Percentiles rank a stretch among this genome's conserved stretches.
Conservation (phyloP, 2,329 filamentous ascomycete species). For the Immersiporthe knoxdaviesiana region DNA sequence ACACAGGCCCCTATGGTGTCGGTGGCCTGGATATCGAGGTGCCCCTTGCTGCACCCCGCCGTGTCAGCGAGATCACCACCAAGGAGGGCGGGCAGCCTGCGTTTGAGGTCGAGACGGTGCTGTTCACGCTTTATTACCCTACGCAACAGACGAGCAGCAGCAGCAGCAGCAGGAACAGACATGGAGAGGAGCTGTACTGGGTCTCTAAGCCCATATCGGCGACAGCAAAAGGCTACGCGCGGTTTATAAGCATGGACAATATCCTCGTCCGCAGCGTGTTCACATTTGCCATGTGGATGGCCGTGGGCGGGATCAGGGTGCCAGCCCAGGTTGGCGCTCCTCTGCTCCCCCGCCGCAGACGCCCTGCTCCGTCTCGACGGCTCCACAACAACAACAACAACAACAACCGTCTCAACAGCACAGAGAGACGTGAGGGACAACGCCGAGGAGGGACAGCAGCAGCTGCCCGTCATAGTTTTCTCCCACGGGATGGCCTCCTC, state of each 20-base stretch:
- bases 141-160: neutral
- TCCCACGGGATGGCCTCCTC: conserved; percentile 57
- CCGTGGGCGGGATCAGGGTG: conserved; percentile 19
- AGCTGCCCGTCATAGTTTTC: conserved; percentile 52
- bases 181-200: conserved; percentile 18
- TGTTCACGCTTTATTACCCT: conserved; percentile 30
- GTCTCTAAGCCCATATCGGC: conserved; percentile 24
- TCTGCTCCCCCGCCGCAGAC: conserved; percentile 15
- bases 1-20: conserved; percentile 26
- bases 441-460: conserved; percentile 23
- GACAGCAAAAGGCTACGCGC: conserved; percentile 25
- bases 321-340: conserved; percentile 25
- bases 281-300: conserved; percentile 21
- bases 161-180: neutral
- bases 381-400: too few species aligned
- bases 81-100: conserved; percentile 18
- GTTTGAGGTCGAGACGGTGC: conserved; percentile 28
- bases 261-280: conserved; percentile 18
- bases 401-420: neutral
- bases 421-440: too few species aligned
- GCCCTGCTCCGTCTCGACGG: neutral
- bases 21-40: conserved; percentile 26
- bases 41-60: conserved; percentile 14
- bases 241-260: conserved; percentile 25
- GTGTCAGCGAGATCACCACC: conserved; percentile 16